Conservation (phyloP, 139 green algal genomes). For the Chlamydomonas incerta region DNA sequence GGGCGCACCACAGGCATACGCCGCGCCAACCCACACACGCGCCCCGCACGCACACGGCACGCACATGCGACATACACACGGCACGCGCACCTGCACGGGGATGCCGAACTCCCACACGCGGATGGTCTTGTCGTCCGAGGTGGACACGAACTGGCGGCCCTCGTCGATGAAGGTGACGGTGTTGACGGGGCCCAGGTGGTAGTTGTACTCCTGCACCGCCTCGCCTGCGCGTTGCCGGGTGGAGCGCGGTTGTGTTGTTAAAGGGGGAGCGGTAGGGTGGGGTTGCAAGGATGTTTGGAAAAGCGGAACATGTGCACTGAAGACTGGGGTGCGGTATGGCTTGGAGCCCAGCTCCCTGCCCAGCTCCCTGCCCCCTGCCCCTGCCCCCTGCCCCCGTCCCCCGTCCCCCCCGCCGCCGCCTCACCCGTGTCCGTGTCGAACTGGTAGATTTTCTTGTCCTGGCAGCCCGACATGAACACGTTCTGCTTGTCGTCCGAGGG, state of each 20-base stretch:
- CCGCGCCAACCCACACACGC: too few relatives aligned
- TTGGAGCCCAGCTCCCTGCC: not conserved
- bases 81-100: slow-evolving; percentile 80
- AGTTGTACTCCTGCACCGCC: slow-evolving; percentile 93
- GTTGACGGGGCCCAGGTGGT: slow-evolving; percentile 97
- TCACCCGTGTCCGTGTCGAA: slow-evolving; percentile 89
- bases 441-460: slow-evolving; percentile 97
- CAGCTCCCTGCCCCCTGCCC: not conserved
- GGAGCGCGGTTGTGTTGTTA: not conserved
- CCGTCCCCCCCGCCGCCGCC: not conserved
- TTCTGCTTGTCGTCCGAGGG: slow-evolving; percentile 92
- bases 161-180: slow-evolving; percentile 98
- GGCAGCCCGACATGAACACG: slow-evolving; percentile 89
- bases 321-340: too few relatives aligned
- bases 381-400: too few relatives aligned
- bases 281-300: too few relatives aligned
- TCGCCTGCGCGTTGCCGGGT: not conserved
- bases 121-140: slow-evolving; percentile 97
- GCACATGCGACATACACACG: too few relatives aligned
- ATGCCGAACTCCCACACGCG: slow-evolving; percentile 99
- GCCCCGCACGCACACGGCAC: too few relatives aligned
- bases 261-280: too few relatives aligned
- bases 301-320: too few relatives aligned
- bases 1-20: too few relatives aligned
- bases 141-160: slow-evolving; percentile 85